phyloP scores from a whole-genome alignment of 2,329 filamentous ascomycete species.

The Cordyceps tenuipes region DNA sequence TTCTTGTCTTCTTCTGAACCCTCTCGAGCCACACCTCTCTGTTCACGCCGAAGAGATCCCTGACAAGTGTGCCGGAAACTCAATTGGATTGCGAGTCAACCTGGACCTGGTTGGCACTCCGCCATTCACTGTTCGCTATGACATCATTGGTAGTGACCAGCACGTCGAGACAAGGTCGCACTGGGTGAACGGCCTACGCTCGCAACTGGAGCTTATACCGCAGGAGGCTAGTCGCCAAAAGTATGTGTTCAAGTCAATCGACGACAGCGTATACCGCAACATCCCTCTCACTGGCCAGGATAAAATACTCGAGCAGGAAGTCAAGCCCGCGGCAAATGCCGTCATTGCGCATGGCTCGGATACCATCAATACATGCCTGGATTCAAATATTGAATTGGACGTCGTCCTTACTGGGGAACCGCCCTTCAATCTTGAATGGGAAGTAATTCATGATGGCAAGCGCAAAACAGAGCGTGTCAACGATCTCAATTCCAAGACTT shows the following conservation, averaged over 20 bases:
- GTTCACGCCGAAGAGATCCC: slow-evolving; percentile 74
- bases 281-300: slow-evolving; percentile 53
- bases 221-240: slow-evolving; percentile 73
- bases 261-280: slow-evolving; percentile 71
- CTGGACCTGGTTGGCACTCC: slow-evolving; percentile 87
- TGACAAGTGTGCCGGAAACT: slow-evolving; percentile 91
- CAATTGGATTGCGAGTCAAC: slow-evolving; percentile 81
- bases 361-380: slow-evolving; percentile 66
- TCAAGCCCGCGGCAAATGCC: slow-evolving; percentile 86
- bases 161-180: slow-evolving; percentile 47
- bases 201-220: slow-evolving; percentile 79
- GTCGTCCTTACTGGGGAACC: slow-evolving; percentile 71
- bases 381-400: slow-evolving; percentile 67
- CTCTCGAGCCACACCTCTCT: slow-evolving; percentile 71
- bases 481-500: slow-evolving; percentile 52
- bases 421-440: slow-evolving; percentile 87
- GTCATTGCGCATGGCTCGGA: slow-evolving; percentile 50
- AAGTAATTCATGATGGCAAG: slow-evolving; percentile 83
- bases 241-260: slow-evolving; percentile 75
- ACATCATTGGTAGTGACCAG: slow-evolving; percentile 52
- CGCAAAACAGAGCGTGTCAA: slow-evolving; percentile 60
- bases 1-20: slow-evolving; percentile 87
- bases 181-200: slow-evolving; percentile 60
- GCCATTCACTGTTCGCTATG: slow-evolving; percentile 78
- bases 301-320: slow-evolving; percentile 71